Percentiles rank a stretch among this genome's conserved stretches.
Evolutionary conservation across 495 filamentous ascomycete genomes (phyloP).

Genomic region (Pseudotulostoma volvatum): DNA sequence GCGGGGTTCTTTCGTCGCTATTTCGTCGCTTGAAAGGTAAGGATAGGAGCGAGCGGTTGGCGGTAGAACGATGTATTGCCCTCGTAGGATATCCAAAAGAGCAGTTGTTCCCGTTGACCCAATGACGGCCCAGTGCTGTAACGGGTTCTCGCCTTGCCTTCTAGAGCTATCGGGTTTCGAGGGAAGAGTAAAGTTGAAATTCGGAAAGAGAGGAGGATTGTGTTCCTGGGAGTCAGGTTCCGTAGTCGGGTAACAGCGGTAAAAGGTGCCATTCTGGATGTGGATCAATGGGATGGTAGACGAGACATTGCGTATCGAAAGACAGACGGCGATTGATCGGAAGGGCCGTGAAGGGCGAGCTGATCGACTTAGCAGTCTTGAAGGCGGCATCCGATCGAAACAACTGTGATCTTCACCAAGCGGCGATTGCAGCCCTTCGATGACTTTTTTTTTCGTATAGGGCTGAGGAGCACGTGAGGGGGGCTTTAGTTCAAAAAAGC

Average conservation of each 20-base stretch:
- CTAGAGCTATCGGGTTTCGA: slow-evolving; percentile 18
- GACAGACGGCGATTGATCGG: slow-evolving; percentile 1
- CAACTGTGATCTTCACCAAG: too few species aligned
- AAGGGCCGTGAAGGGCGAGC: slow-evolving; percentile 2
- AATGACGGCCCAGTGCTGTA: slow-evolving; percentile 58
- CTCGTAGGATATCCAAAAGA: slow-evolving; percentile 58
- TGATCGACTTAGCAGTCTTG: slow-evolving; percentile 1
- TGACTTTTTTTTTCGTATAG: slow-evolving; percentile 7
- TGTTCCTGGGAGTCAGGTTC: slow-evolving; percentile 15
- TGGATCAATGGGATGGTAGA: slow-evolving; percentile 41
- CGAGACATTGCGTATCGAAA: slow-evolving; percentile 3
- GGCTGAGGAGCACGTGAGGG: too few species aligned
- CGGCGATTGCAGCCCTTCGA: too few species aligned
- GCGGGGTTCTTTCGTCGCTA: slow-evolving; percentile 35
- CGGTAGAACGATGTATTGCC: slow-evolving; percentile 55
- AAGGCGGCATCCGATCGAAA: not conserved
- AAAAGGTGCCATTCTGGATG: slow-evolving; percentile 66
- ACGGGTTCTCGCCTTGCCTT: slow-evolving; percentile 1
- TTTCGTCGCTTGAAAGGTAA: slow-evolving; percentile 48
- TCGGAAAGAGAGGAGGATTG: slow-evolving; percentile 46
- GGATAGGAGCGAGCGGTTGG: slow-evolving; percentile 58
- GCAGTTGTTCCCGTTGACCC: slow-evolving; percentile 58
- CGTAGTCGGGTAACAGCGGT: slow-evolving; percentile 57
- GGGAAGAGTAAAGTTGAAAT: slow-evolving; percentile 49
- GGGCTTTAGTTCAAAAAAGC: too few species aligned